phyloP scores from a whole-genome alignment of 192 early-diverging fungal genomes.

The Coemansia sp. region DNA sequence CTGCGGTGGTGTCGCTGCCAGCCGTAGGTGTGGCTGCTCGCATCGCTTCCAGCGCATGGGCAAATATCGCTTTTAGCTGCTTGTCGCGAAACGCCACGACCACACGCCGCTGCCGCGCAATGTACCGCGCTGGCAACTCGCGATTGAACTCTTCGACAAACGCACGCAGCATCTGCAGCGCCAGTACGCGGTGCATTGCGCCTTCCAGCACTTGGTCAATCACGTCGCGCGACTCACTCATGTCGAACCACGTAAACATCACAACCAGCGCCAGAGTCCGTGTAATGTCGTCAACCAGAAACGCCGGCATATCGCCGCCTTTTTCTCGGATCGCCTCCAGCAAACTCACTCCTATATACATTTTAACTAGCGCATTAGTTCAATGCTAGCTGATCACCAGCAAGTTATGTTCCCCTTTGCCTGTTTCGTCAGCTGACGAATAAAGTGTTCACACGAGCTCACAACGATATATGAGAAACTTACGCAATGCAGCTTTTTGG shows the following conservation, averaged over 20 bases:
- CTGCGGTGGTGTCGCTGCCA: conserved; percentile 33
- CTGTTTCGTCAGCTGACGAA: not conserved
- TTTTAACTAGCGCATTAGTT: not conserved
- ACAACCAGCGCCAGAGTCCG: conserved; percentile 54
- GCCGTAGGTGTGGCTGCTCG: conserved; percentile 34
- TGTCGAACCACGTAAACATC: conserved; percentile 56
- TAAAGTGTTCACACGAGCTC: conserved; percentile 2
- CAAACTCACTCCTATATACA: conserved; percentile 35
- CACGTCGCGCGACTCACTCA: conserved; percentile 34
- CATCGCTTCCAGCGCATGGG: conserved; percentile 43
- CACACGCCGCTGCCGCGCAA: conserved; percentile 69
- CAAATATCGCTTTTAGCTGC: conserved; percentile 62
- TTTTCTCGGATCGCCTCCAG: conserved; percentile 35
- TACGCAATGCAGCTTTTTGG: conserved; percentile 47
- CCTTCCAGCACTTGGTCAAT: conserved; percentile 45
- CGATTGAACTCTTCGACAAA: conserved; percentile 78
- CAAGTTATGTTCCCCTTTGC: not conserved
- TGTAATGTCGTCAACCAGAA: conserved; percentile 47
- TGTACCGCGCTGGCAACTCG: conserved; percentile 59
- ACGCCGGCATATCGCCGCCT: conserved; percentile 33
- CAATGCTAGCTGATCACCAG: not conserved
- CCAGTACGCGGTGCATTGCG: conserved; percentile 59
- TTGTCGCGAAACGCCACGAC: conserved; percentile 61
- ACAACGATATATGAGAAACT: conserved; percentile 17
- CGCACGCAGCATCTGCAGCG: conserved; percentile 64